Percentiles rank a stretch among this genome's conserved stretches.
These are phyloP conservation scores for Chlorophyllum brunneum DNA, from an alignment of 768 basidiomycete genomes.

Conservation along the genomic window DNA sequence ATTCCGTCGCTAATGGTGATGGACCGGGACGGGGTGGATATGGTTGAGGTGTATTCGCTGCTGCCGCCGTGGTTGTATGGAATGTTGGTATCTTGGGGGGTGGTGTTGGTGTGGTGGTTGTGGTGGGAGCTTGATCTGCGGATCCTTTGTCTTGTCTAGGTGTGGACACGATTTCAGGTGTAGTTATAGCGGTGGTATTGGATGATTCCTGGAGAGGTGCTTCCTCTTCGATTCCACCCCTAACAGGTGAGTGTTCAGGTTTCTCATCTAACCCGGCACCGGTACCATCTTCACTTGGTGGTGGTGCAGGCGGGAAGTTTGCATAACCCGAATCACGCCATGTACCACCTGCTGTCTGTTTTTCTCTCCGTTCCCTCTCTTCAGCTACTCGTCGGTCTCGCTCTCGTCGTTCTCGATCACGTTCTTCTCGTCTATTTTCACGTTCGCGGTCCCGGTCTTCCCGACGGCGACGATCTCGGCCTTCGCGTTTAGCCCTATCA, in stretches of 20 bases:
- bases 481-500: conserved; percentile 1
- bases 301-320: conserved; percentile 24
- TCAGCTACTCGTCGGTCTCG: conserved; percentile 17
- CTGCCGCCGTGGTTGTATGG: background rate
- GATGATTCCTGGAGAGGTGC: background rate
- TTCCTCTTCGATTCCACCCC: background rate
- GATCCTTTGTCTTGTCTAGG: background rate
- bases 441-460: too few relatives aligned
- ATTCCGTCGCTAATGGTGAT: background rate
- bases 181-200: conserved; percentile 10
- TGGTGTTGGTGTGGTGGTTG: background rate
- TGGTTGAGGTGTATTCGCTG: conserved; percentile 10
- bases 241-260: conserved; percentile 12
- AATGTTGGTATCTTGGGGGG: background rate
- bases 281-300: conserved; percentile 25
- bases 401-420: conserved; percentile 14
- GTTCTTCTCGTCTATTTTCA: conserved; percentile 5
- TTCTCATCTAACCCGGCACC: conserved; percentile 13
- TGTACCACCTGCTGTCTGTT: conserved; percentile 15
- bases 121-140: background rate
- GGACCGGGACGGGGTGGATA: conserved; percentile 5
- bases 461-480: background rate
- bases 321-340: conserved; percentile 5
- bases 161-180: conserved; percentile 8
- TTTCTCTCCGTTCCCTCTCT: conserved; percentile 18